phyloP scores from a whole-genome alignment of 2,329 filamentous ascomycete species.

The Botrytis sinoallii region DNA sequence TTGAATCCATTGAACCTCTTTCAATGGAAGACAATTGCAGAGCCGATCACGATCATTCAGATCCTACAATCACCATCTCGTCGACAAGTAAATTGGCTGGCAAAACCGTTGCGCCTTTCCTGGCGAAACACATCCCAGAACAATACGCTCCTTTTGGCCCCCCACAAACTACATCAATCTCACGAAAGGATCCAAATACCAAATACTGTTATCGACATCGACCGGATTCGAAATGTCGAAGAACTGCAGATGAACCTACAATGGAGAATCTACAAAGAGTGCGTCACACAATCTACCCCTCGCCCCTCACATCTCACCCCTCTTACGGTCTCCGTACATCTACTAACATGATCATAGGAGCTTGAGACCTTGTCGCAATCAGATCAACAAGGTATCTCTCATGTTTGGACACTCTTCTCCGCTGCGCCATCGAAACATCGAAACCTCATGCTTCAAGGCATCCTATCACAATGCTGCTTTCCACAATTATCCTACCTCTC shows the following conservation, averaged over 20 bases:
- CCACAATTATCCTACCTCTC: slow-evolving; percentile 93
- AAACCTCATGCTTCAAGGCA: slow-evolving; percentile 93
- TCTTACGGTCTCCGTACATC: background rate
- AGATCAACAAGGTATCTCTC: slow-evolving; percentile 93
- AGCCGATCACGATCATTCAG: slow-evolving; percentile 25
- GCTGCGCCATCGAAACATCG: slow-evolving; percentile 91
- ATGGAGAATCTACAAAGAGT: slow-evolving; percentile 94
- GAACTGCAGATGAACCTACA: slow-evolving; percentile 88
- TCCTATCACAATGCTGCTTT: slow-evolving; percentile 95
- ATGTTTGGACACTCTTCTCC: slow-evolving; percentile 97
- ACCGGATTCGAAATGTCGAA: slow-evolving; percentile 88
- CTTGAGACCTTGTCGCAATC: slow-evolving; percentile 75
- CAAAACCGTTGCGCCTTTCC: slow-evolving; percentile 59
- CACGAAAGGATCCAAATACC: slow-evolving; percentile 63
- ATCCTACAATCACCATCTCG: slow-evolving; percentile 31
- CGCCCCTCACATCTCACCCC: background rate
- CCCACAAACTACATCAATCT: slow-evolving; percentile 39
- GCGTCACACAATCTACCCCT: slow-evolving; percentile 39
- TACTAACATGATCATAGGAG: slow-evolving; percentile 51
- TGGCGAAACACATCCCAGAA: slow-evolving; percentile 84
- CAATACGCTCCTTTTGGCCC: slow-evolving; percentile 78
- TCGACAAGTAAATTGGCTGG: slow-evolving; percentile 34
- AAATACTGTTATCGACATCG: slow-evolving; percentile 95
- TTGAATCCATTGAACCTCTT: slow-evolving; percentile 25
- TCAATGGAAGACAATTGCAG: slow-evolving; percentile 33